A percentile compares a stretch with the other conserved stretches of the same genome.
Evolutionary conservation across 75 land plant species (phyloP).

Genomic region (Larix kaempferi): DNA sequence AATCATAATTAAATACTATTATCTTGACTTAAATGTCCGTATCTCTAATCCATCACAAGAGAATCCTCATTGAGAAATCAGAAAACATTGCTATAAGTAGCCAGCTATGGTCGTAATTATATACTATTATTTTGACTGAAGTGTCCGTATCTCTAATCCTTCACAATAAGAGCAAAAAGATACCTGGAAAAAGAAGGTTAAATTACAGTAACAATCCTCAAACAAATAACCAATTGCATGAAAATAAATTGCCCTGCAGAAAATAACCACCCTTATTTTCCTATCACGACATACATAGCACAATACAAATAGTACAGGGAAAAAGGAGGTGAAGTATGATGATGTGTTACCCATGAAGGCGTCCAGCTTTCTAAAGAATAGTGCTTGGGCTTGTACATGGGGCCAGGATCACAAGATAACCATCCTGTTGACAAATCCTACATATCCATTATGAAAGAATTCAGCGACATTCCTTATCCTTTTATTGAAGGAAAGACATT

Average conservation of each 20-base stretch:
- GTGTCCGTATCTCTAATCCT: too few species aligned
- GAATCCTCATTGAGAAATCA: too few species aligned
- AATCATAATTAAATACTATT: too few species aligned
- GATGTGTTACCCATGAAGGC: constrained; percentile 68
- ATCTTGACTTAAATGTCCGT: too few species aligned
- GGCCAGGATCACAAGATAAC: constrained; percentile 96
- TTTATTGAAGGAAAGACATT: background rate
- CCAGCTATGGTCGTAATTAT: too few species aligned
- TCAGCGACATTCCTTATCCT: background rate
- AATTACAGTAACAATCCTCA: too few species aligned
- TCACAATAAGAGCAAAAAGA: too few species aligned
- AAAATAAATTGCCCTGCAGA: background rate
- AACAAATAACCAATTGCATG: background rate
- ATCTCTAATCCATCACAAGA: too few species aligned
- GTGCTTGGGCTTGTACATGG: constrained; percentile 68
- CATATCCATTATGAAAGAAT: constrained; percentile 10
- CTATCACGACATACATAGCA: background rate
- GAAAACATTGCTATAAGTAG: too few species aligned
- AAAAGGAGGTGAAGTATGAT: background rate
- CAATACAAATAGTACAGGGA: background rate
- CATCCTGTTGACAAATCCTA: constrained; percentile 97
- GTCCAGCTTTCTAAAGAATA: constrained; percentile 49
- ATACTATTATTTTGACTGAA: too few species aligned
- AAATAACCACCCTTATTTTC: constrained; percentile 1
- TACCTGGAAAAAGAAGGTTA: too few species aligned